A percentile compares a stretch with the other conserved stretches of the same genome.
Conservation (phyloP, 1,284 basidiomycete genomes). For the Papiliotrema fonsecae region DNA sequence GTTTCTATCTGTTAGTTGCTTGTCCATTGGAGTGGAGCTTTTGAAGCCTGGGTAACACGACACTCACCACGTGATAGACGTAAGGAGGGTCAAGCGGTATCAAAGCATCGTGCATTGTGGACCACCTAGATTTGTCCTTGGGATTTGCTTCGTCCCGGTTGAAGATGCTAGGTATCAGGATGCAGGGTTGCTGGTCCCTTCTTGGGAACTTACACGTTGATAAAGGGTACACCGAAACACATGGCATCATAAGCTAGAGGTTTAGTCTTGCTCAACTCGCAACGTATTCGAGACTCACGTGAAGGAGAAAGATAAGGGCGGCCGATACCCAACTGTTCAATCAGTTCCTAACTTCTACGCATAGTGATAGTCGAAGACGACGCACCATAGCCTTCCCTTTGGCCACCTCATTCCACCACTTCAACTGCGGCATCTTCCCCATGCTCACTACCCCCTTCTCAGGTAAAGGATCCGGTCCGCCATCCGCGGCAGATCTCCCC, state of each 20-base stretch:
- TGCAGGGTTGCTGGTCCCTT: background rate
- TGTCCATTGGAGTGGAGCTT: too few relatives aligned
- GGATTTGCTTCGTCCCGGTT: slow-evolving; percentile 39
- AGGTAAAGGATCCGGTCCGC: slow-evolving; percentile 1
- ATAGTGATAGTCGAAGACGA: background rate
- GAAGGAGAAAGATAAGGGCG: slow-evolving; percentile 34
- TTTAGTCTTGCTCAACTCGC: background rate
- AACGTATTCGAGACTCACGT: slow-evolving; percentile 11
- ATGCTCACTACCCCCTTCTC: slow-evolving; percentile 4
- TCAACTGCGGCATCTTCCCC: slow-evolving; percentile 2
- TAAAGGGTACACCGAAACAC: slow-evolving; percentile 50
- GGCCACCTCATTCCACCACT: slow-evolving; percentile 5
- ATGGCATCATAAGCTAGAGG: slow-evolving; percentile 47
- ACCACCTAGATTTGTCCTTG: slow-evolving; percentile 38
- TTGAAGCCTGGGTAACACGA: background rate
- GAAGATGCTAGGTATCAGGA: slow-evolving; percentile 11
- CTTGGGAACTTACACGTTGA: slow-evolving; percentile 34
- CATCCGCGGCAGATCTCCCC: background rate
- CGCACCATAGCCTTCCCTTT: slow-evolving; percentile 4
- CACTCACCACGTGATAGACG: slow-evolving; percentile 46
- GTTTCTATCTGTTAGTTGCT: slow-evolving; percentile 1
- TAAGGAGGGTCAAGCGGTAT: slow-evolving; percentile 40
- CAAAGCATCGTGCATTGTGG: slow-evolving; percentile 43
- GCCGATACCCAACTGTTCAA: slow-evolving; percentile 14
- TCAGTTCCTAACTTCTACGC: background rate